Evolutionary conservation across 345 rosid species (phyloP).

Genomic region (Acer negundo): DNA sequence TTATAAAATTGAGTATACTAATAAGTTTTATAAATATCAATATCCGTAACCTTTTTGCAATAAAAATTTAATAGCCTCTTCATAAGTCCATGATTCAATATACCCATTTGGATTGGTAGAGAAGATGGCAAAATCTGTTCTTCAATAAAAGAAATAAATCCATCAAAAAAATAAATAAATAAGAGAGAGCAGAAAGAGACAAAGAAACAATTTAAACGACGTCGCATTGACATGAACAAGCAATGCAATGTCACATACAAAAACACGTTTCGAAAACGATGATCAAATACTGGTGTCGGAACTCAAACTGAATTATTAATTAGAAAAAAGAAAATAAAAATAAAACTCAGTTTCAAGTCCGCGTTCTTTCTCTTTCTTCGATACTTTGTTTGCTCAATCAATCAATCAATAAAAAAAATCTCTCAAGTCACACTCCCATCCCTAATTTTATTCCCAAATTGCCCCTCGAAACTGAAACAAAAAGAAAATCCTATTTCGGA

Average conservation of each 20-base stretch:
- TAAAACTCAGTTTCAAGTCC: conserved; percentile 41
- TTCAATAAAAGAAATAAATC: too few species aligned
- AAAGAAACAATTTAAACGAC: too few species aligned
- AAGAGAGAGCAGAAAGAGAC: too few species aligned
- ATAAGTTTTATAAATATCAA: too few species aligned
- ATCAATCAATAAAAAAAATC: conserved; percentile 1
- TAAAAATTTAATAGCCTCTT: too few species aligned
- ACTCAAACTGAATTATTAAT: conserved; percentile 38
- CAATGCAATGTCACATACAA: neutral
- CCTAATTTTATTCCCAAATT: conserved; percentile 15
- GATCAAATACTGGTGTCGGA: conserved; percentile 20
- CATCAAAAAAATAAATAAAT: too few species aligned
- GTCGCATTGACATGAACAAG: too few species aligned
- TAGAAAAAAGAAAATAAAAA: conserved; percentile 19
- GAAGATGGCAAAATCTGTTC: too few species aligned
- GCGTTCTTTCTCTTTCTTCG: conserved; percentile 28
- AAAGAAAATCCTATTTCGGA: neutral
- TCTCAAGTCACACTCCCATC: conserved; percentile 11
- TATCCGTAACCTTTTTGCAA: too few species aligned
- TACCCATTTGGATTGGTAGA: too few species aligned
- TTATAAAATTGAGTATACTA: too few species aligned
- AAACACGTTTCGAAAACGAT: conserved; percentile 6
- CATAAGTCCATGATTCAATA: too few species aligned
- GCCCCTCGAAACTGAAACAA: neutral
- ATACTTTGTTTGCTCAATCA: conserved; percentile 6